Evolutionary conservation across 805 yeast genomes (phyloP).

Genomic region (Wickerhamomyces tratensis): DNA sequence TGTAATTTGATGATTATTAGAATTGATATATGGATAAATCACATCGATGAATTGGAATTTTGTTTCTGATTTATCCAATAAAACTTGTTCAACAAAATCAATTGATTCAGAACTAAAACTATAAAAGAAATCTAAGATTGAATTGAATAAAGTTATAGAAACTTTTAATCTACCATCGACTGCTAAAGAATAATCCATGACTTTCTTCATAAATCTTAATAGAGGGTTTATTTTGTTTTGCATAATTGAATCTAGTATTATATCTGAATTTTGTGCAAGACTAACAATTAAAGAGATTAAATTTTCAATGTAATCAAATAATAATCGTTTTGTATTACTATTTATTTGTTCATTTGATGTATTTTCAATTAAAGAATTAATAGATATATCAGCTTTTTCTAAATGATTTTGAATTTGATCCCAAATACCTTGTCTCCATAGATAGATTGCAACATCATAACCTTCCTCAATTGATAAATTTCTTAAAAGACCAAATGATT

Average conservation of each 20-base stretch:
- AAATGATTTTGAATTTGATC: conserved; percentile 43
- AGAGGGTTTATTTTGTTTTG: conserved; percentile 16
- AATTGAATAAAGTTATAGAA: conserved; percentile 36
- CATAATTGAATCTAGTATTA: conserved; percentile 37
- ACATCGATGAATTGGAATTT: conserved; percentile 7
- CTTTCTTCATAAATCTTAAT: conserved; percentile 17
- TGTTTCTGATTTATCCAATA: conserved; percentile 6
- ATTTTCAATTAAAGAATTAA: conserved; percentile 25
- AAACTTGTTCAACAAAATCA: conserved; percentile 30
- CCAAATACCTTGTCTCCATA: conserved; percentile 80
- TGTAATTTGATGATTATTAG: conserved; percentile 1
- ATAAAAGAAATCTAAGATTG: conserved; percentile 47
- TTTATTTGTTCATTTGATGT: conserved; percentile 13
- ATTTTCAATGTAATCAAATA: conserved; percentile 67
- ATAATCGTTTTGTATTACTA: conserved; percentile 34
- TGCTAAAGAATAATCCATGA: conserved; percentile 19
- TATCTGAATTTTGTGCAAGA: conserved; percentile 54
- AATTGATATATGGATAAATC: conserved; percentile 6
- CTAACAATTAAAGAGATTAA: conserved; percentile 59
- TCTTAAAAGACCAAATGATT: conserved; percentile 72
- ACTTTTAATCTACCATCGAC: conserved; percentile 18
- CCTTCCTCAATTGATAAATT: conserved; percentile 83
- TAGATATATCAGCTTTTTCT: conserved; percentile 38
- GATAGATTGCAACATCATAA: conserved; percentile 61
- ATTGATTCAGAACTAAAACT: conserved; percentile 51